phyloP scores from a whole-genome alignment of 73 alveolate genomes.

The Blepharisma stoltei region DNA sequence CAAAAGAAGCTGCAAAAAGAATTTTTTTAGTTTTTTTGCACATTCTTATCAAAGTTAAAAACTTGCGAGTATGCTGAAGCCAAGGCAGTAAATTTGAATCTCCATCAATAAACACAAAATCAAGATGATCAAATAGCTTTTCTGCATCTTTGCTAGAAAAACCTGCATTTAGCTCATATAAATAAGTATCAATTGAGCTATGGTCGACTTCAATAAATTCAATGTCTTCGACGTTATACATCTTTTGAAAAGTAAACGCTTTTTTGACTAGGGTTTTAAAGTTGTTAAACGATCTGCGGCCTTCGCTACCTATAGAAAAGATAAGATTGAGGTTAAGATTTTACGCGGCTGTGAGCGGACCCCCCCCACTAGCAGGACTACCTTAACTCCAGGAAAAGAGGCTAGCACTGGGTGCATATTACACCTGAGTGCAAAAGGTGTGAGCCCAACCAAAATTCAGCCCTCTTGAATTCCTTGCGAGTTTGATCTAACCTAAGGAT shows the following conservation, averaged over 20 bases:
- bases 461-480: too few relatives aligned
- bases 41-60: slow-evolving; percentile 66
- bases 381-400: too few relatives aligned
- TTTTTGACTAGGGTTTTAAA: slow-evolving; percentile 34
- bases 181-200: slow-evolving; percentile 38
- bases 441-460: too few relatives aligned
- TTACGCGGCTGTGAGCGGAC: too few relatives aligned
- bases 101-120: slow-evolving; percentile 78
- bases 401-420: too few relatives aligned
- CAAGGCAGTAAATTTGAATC: slow-evolving; percentile 75
- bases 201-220: slow-evolving; percentile 22
- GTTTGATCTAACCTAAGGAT: too few relatives aligned
- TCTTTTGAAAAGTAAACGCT: slow-evolving; percentile 28
- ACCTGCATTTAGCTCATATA: slow-evolving; percentile 46
- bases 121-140: slow-evolving; percentile 63
- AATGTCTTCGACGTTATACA: background rate
- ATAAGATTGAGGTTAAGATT: too few relatives aligned
- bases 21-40: slow-evolving; percentile 76
- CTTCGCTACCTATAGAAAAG: background rate
- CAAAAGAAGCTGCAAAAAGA: slow-evolving; percentile 74
- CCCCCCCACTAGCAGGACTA: too few relatives aligned
- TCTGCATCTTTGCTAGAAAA: slow-evolving; percentile 32
- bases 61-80: slow-evolving; percentile 53
- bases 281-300: slow-evolving; percentile 20
- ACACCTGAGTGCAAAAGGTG: too few relatives aligned